These are phyloP conservation scores for Nemania abortiva DNA, from an alignment of 2,329 filamentous ascomycete genomes.

Conservation along the genomic window DNA sequence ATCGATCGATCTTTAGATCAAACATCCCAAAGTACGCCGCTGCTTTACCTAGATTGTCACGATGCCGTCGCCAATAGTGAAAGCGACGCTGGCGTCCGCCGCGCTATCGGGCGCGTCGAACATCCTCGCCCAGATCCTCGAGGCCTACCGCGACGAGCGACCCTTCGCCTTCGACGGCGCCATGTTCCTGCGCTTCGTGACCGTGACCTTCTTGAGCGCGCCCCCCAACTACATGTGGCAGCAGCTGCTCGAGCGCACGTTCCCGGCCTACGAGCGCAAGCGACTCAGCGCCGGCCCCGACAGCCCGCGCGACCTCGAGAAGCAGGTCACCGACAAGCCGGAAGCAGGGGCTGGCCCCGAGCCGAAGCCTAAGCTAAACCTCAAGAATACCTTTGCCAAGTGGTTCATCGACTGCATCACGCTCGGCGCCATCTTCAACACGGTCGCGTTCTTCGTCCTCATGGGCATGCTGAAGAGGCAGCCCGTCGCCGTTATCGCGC, in stretches of 20 bases:
- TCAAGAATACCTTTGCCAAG: constrained; percentile 59
- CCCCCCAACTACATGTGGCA: constrained; percentile 72
- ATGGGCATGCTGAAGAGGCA: constrained; percentile 62
- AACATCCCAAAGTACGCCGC: not conserved
- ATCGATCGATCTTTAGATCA: not conserved
- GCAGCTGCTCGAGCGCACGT: constrained; percentile 64
- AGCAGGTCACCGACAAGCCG: constrained; percentile 37
- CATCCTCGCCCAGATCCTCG: constrained; percentile 66
- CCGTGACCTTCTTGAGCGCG: constrained; percentile 64
- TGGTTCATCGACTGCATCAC: constrained; percentile 66
- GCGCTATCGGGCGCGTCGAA: constrained; percentile 66
- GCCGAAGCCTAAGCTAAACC: constrained; percentile 53
- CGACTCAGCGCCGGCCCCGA: constrained; percentile 14
- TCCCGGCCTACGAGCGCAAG: constrained; percentile 59
- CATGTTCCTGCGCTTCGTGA: constrained; percentile 66
- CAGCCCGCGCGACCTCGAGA: constrained; percentile 46
- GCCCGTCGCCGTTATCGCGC: constrained; percentile 51
- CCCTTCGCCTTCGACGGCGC: constrained; percentile 61
- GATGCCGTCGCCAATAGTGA: constrained; percentile 64
- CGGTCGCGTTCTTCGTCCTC: constrained; percentile 59
- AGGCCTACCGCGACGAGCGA: constrained; percentile 58
- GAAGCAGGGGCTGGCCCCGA: constrained; percentile 32
- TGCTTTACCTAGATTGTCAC: not conserved
- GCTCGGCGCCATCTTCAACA: constrained; percentile 61
- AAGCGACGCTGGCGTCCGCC: constrained; percentile 66